Conservation (phyloP, 164 flowering plant species). For the Euptelea pleiosperma region DNA sequence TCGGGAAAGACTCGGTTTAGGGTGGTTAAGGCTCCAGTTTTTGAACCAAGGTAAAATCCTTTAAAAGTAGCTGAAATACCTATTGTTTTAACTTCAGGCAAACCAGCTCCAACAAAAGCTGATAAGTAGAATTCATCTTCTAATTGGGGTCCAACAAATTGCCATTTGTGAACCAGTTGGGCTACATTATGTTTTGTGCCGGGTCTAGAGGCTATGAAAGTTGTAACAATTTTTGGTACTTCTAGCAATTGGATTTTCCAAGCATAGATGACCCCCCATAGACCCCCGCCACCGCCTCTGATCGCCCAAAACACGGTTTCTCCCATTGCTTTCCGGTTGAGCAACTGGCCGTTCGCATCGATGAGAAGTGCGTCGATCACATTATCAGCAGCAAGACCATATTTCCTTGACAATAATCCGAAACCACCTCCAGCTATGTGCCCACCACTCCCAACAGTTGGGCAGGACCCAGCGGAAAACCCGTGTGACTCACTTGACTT, state of each 20-base stretch:
- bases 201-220: slow-evolving; percentile 16
- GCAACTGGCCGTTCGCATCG: slow-evolving; percentile 16
- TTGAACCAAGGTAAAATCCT: slow-evolving; percentile 24
- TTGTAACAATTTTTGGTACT: slow-evolving; percentile 19
- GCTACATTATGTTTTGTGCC: slow-evolving; percentile 8
- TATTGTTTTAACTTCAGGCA: slow-evolving; percentile 5
- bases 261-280: slow-evolving; percentile 23
- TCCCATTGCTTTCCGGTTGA: slow-evolving; percentile 24
- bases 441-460: slow-evolving; percentile 30
- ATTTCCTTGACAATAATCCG: slow-evolving; percentile 30
- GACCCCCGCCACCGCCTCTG: slow-evolving; percentile 25
- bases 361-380: slow-evolving; percentile 25
- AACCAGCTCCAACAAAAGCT: slow-evolving; percentile 15
- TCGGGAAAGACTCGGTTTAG: slow-evolving; percentile 21
- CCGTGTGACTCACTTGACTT: slow-evolving; percentile 19
- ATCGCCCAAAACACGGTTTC: slow-evolving; percentile 33
- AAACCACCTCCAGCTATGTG: slow-evolving; percentile 35
- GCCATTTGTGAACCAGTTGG: slow-evolving; percentile 25
- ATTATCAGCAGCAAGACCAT: slow-evolving; percentile 31
- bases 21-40: neutral
- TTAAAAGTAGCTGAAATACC: slow-evolving; percentile 24
- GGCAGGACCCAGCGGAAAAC: slow-evolving; percentile 33
- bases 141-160: slow-evolving; percentile 12
- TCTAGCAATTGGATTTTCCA: slow-evolving; percentile 22
- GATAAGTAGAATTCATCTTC: slow-evolving; percentile 20